Conservation (phyloP, 257 asterid species). For the Thymus mandschuricus region DNA sequence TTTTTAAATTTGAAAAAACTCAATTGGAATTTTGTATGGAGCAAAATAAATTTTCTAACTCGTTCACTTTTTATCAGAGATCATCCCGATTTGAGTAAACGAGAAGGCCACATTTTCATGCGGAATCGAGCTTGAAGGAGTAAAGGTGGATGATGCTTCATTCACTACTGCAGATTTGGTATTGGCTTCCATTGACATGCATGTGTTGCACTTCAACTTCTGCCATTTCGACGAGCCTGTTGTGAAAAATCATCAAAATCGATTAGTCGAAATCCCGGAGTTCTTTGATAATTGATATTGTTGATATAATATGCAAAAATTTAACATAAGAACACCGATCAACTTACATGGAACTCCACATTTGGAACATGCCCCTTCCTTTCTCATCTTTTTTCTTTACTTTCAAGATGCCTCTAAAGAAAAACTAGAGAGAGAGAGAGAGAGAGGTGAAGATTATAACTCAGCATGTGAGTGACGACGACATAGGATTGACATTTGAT, state of each 20-base stretch:
- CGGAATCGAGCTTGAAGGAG: constrained; percentile 22
- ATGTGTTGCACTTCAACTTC: constrained; percentile 32
- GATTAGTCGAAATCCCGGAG: too few relatives aligned
- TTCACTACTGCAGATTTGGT: background rate
- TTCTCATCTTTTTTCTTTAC: constrained; percentile 31
- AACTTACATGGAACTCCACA: constrained; percentile 46
- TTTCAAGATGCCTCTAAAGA: background rate
- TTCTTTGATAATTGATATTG: too few relatives aligned
- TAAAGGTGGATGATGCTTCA: background rate
- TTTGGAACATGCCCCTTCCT: constrained; percentile 37
- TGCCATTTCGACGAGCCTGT: constrained; percentile 37
- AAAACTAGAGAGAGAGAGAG: too few relatives aligned
- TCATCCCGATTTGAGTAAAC: constrained; percentile 27
- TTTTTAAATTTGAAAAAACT: too few relatives aligned
- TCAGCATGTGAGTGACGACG: too few relatives aligned
- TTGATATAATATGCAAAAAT: too few relatives aligned
- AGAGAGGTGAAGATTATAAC: too few relatives aligned
- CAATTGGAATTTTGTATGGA: too few relatives aligned
- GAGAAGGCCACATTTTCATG: constrained; percentile 23
- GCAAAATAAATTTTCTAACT: too few relatives aligned
- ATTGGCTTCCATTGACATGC: constrained; percentile 29
- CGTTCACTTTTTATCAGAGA: constrained; percentile 5
- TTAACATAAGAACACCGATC: background rate
- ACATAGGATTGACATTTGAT: too few relatives aligned
- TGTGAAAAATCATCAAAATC: background rate